Percentiles rank a stretch among this genome's conserved stretches.
These are phyloP conservation scores for Oryza brachyantha DNA, from an alignment of 176 grass and related monocot genomes.

Conservation along the genomic window DNA sequence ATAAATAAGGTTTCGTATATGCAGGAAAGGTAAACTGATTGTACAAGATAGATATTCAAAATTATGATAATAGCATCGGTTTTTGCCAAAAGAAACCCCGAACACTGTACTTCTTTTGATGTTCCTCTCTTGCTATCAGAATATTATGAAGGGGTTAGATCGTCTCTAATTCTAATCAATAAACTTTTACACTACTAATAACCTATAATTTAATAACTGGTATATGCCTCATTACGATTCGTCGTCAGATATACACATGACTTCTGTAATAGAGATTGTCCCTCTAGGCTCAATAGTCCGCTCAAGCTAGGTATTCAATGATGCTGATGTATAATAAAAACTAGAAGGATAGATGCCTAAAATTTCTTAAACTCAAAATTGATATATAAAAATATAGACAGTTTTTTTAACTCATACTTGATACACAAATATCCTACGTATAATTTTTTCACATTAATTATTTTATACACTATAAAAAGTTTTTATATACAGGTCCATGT, in stretches of 20 bases:
- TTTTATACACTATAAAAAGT: no score
- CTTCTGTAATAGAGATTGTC: background rate
- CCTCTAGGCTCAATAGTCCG: background rate
- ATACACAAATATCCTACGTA: no score
- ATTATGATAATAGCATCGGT: background rate
- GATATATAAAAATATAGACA: no score
- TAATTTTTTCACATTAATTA: no score
- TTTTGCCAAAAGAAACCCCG: background rate
- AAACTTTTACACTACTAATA: background rate
- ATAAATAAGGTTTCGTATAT: background rate
- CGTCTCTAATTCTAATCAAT: background rate
- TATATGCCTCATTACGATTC: background rate
- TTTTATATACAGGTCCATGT: no score
- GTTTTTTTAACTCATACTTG: no score
- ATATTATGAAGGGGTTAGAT: constrained; percentile 5
- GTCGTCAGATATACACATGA: constrained; percentile 37
- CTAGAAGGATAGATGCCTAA: background rate
- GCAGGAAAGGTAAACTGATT: background rate
- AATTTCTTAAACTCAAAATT: no score
- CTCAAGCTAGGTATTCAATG: background rate
- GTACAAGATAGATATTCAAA: background rate
- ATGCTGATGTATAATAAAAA: background rate
- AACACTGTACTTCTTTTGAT: background rate
- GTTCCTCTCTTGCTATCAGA: background rate
- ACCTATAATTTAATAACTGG: background rate